Evolutionary conservation across 306 rosid species (phyloP).

Genomic region (Canavalia gladiata): DNA sequence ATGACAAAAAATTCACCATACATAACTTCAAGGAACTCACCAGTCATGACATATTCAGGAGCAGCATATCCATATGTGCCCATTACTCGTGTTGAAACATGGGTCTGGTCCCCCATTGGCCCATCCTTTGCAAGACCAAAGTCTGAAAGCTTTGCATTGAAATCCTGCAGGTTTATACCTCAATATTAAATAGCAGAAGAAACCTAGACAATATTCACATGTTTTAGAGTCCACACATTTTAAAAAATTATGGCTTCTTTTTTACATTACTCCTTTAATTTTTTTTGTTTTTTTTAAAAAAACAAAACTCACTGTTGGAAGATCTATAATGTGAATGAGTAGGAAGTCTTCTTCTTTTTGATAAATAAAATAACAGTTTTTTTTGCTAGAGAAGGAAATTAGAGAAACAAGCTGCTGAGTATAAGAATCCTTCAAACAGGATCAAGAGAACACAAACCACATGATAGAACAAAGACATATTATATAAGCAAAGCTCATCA

Average conservation of each 20-base stretch:
- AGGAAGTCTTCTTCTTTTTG: constrained; percentile 4
- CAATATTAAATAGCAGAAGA: constrained; percentile 42
- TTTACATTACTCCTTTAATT: background rate
- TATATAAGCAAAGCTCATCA: constrained; percentile 23
- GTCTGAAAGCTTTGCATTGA: constrained; percentile 92
- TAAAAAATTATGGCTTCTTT: background rate
- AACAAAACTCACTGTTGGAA: background rate
- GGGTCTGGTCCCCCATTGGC: constrained; percentile 97
- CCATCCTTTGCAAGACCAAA: constrained; percentile 99
- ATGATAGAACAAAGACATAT: constrained; percentile 25
- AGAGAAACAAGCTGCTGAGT: background rate
- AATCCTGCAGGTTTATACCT: constrained; percentile 65
- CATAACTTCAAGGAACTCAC: constrained; percentile 59
- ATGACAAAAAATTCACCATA: constrained; percentile 27
- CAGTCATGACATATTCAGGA: constrained; percentile 96
- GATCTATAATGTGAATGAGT: background rate
- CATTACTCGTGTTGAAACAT: constrained; percentile 96
- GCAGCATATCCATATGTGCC: constrained; percentile 98
- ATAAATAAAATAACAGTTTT: constrained; percentile 21
- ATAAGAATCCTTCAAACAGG: constrained; percentile 10
- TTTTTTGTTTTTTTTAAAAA: background rate
- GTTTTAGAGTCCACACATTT: constrained; percentile 32
- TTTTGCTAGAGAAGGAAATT: constrained; percentile 11
- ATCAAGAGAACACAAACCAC: background rate
- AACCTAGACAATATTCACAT: constrained; percentile 44